phyloP scores from a whole-genome alignment of 2,329 filamentous ascomycete genomes.

The Ophiostoma fasciatum region DNA sequence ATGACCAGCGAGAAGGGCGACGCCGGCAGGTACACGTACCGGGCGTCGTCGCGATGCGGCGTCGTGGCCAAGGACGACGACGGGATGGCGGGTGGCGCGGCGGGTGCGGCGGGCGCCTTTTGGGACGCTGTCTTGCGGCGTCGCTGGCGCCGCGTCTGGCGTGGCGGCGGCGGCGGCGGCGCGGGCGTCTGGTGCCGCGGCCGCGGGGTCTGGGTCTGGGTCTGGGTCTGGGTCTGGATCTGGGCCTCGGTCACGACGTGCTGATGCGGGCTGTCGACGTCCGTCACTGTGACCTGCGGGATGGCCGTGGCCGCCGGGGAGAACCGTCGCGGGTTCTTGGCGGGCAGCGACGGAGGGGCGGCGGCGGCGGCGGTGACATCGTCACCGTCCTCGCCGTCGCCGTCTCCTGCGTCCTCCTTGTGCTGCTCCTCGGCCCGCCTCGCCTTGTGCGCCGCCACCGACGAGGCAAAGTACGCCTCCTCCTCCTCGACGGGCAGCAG shows the following conservation, averaged over 20 bases:
- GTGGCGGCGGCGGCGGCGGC: not conserved
- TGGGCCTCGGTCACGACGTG: not conserved
- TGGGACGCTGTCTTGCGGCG: not conserved
- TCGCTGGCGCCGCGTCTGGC: not conserved
- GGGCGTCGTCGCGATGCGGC: constrained; percentile 6
- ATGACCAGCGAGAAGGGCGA: constrained; percentile 34
- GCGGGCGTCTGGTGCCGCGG: not conserved
- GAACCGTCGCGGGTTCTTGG: constrained; percentile 16
- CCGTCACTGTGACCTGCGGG: constrained; percentile 22
- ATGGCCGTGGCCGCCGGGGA: constrained; percentile 20
- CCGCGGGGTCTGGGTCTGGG: too few species aligned
- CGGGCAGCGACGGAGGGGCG: constrained; percentile 19
- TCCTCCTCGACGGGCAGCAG: constrained; percentile 17
- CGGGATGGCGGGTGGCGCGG: not conserved
- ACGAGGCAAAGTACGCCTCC: constrained; percentile 11
- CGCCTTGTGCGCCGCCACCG: constrained; percentile 5
- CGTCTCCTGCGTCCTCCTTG: constrained; percentile 5
- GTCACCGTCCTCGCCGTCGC: not conserved
- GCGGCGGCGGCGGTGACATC: constrained; percentile 1
- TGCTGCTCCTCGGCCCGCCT: constrained; percentile 5
- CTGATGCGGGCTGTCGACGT: constrained; percentile 3
- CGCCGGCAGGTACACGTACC: constrained; percentile 31
- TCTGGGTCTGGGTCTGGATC: not conserved
- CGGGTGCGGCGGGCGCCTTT: not conserved
- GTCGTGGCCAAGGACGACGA: constrained; percentile 1